Evolutionary conservation across 2,329 filamentous ascomycete species (phyloP).

Genomic region (Pyrenochaeta sp.): DNA sequence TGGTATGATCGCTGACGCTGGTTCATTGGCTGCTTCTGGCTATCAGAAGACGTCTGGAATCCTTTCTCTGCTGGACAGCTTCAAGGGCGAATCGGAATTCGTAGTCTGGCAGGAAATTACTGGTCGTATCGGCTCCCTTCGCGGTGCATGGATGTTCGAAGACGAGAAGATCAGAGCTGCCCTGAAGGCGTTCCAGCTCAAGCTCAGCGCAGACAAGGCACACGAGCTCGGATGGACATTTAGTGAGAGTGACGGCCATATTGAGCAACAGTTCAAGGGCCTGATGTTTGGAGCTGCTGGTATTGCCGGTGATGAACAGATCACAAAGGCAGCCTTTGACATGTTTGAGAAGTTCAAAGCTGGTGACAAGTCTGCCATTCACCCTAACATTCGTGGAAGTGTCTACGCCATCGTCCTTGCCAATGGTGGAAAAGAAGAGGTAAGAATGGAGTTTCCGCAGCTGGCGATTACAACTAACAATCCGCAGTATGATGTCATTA

Average conservation of each 20-base stretch:
- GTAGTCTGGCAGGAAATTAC: constrained; percentile 96
- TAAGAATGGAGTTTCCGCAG: constrained; percentile 44
- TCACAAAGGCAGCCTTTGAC: constrained; percentile 81
- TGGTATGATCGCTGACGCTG: constrained; percentile 90
- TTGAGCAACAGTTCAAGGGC: constrained; percentile 93
- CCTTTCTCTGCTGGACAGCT: constrained; percentile 82
- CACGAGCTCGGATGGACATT: constrained; percentile 91
- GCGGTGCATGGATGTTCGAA: constrained; percentile 88
- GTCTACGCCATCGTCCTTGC: constrained; percentile 86
- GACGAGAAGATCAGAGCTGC: constrained; percentile 75
- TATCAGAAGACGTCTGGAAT: constrained; percentile 94
- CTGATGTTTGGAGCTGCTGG: constrained; percentile 88
- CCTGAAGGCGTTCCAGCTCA: constrained; percentile 81
- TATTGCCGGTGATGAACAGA: constrained; percentile 76
- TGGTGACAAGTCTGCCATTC: constrained; percentile 81
- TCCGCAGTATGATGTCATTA: constrained; percentile 73
- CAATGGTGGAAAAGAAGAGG: constrained; percentile 84
- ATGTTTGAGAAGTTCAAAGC: constrained; percentile 87
- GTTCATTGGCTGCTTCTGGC: constrained; percentile 85
- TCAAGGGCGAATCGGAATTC: constrained; percentile 82
- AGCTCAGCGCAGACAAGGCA: constrained; percentile 78
- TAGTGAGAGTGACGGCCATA: constrained; percentile 82
- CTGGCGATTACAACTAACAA: constrained; percentile 23
- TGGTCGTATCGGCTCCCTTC: constrained; percentile 77
- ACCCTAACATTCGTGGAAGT: constrained; percentile 87